Evolutionary conservation across 2,329 filamentous ascomycete species (phyloP).

Genomic region (Hypoxylon sp.): DNA sequence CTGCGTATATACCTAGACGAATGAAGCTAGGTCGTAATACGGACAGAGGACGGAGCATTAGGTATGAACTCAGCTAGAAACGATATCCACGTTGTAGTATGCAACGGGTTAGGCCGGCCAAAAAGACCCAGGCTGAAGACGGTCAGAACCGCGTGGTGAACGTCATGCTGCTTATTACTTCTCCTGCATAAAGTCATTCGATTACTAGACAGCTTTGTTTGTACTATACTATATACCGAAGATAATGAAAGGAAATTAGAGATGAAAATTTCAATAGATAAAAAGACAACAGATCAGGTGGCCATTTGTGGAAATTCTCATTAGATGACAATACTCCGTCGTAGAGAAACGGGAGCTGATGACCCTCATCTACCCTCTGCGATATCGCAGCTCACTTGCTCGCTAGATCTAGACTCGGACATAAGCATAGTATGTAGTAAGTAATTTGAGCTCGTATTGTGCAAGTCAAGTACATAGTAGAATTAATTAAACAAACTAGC

Average conservation of each 20-base stretch:
- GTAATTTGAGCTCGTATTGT: too few relatives aligned
- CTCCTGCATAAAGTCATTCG: too few relatives aligned
- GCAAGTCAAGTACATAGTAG: too few relatives aligned
- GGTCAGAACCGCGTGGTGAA: constrained; percentile 21
- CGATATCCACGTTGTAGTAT: constrained; percentile 2
- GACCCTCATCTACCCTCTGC: constrained; percentile 1
- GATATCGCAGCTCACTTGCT: constrained; percentile 27
- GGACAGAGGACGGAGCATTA: neutral
- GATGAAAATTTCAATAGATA: neutral
- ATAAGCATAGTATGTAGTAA: constrained; percentile 7
- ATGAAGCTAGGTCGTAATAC: too few relatives aligned
- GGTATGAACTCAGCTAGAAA: too few relatives aligned
- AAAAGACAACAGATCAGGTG: neutral
- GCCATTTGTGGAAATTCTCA: neutral
- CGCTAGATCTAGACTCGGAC: constrained; percentile 9
- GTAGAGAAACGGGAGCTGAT: constrained; percentile 13
- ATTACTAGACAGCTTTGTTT: constrained; percentile 1
- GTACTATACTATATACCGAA: neutral
- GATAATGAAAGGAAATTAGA: constrained; percentile 9
- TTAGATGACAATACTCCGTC: constrained; percentile 9
- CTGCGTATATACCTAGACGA: too few relatives aligned
- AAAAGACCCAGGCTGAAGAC: constrained; percentile 10
- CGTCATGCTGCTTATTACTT: too few relatives aligned
- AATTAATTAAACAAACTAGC: too few relatives aligned
- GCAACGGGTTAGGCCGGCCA: constrained; percentile 18